Percentiles rank a stretch among this genome's conserved stretches.
Evolutionary conservation across 1,284 basidiomycete genomes (phyloP).

Genomic region (Jaminaea rosea): DNA sequence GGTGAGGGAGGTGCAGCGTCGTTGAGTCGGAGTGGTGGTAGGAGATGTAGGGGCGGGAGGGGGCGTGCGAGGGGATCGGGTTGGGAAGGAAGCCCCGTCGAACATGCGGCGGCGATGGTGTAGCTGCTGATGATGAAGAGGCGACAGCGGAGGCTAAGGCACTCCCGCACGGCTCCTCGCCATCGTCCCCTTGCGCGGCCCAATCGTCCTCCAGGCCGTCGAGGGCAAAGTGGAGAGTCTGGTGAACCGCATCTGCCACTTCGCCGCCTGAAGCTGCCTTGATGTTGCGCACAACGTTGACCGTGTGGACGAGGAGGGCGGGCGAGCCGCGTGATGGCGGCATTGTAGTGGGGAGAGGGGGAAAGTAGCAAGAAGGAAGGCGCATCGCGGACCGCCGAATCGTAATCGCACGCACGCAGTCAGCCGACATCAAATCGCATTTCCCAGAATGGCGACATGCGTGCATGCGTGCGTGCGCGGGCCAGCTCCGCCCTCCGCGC

Average conservation of each 20-base stretch:
- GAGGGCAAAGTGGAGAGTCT: constrained; percentile 37
- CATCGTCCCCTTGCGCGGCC: constrained; percentile 1
- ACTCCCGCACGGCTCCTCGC: neutral
- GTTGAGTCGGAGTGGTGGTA: constrained; percentile 18
- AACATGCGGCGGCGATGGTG: neutral
- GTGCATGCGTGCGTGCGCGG: too few relatives aligned
- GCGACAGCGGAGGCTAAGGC: constrained; percentile 10
- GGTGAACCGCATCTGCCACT: constrained; percentile 35
- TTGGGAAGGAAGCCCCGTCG: constrained; percentile 21
- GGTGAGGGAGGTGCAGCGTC: constrained; percentile 26
- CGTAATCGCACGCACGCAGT: too few relatives aligned
- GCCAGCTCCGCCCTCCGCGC: too few relatives aligned
- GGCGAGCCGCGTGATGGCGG: too few relatives aligned
- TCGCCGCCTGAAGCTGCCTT: constrained; percentile 37
- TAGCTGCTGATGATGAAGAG: neutral
- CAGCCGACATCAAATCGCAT: too few relatives aligned
- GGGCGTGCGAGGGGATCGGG: constrained; percentile 3
- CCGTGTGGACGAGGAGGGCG: constrained; percentile 34
- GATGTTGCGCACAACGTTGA: constrained; percentile 30
- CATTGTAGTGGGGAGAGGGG: too few relatives aligned
- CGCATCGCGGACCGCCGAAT: too few relatives aligned
- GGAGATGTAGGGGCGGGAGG: constrained; percentile 26
- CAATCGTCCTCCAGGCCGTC: constrained; percentile 36
- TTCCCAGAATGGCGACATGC: too few relatives aligned
- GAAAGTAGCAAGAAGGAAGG: too few relatives aligned